A percentile compares a stretch with the other conserved stretches of the same genome.
phyloP scores from a whole-genome alignment of 2,329 filamentous ascomycete species.

The Camillea tinctor region DNA sequence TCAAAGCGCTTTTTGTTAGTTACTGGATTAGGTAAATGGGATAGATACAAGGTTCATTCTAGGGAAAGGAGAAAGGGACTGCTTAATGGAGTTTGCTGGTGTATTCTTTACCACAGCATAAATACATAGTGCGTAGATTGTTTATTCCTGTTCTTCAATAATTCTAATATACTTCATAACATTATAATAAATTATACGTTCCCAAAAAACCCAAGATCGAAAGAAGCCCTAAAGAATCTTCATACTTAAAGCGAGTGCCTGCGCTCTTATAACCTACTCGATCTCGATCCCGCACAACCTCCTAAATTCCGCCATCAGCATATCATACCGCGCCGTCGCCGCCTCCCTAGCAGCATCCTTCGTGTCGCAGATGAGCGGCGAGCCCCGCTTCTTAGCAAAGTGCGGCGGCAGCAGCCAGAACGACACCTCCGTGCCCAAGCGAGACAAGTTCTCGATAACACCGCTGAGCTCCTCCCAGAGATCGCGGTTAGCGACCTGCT shows the following conservation, averaged over 20 bases:
- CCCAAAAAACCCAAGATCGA: too few relatives aligned
- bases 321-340: slow-evolving; percentile 13
- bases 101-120: too few relatives aligned
- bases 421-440: slow-evolving; percentile 24
- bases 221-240: too few relatives aligned
- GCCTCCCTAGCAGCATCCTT: slow-evolving; percentile 21
- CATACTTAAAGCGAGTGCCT: not conserved
- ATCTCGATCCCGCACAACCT: slow-evolving; percentile 26
- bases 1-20: too few relatives aligned
- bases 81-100: too few relatives aligned
- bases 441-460: slow-evolving; percentile 16
- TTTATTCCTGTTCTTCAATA: too few relatives aligned
- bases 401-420: slow-evolving; percentile 27
- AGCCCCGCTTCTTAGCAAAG: slow-evolving; percentile 14
- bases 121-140: too few relatives aligned
- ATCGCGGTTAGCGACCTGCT: slow-evolving; percentile 39
- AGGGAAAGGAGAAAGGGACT: too few relatives aligned
- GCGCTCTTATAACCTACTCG: not conserved
- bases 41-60: too few relatives aligned
- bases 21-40: too few relatives aligned
- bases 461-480: slow-evolving; percentile 42
- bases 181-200: too few relatives aligned
- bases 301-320: slow-evolving; percentile 21
- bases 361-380: slow-evolving; percentile 22
- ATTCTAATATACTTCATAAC: too few relatives aligned